phyloP scores from a whole-genome alignment of 768 basidiomycete genomes.

The Clathrus columnatus region DNA sequence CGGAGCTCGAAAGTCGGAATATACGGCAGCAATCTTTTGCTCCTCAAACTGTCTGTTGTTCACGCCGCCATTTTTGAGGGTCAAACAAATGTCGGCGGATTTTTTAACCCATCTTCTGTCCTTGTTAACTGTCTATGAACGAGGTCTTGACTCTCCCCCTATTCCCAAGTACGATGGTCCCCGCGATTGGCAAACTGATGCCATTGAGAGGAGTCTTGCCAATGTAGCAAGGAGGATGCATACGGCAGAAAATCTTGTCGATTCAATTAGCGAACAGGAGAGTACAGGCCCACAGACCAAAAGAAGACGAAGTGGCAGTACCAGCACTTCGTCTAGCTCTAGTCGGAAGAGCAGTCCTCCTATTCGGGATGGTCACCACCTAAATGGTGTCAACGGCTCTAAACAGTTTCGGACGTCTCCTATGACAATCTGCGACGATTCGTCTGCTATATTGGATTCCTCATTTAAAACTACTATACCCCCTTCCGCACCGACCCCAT shows the following conservation, averaged over 20 bases:
- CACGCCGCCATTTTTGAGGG: neutral
- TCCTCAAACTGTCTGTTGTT: neutral
- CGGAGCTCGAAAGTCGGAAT: no score
- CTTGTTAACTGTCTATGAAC: conserved; percentile 50
- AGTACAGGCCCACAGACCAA: conserved; percentile 7
- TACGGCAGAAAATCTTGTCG: conserved; percentile 41
- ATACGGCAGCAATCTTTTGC: no score
- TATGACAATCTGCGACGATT: conserved; percentile 45
- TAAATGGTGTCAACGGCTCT: conserved; percentile 4
- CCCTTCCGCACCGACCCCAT: conserved; percentile 38
- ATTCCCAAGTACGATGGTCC: conserved; percentile 49
- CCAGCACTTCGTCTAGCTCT: neutral
- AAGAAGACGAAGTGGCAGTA: neutral
- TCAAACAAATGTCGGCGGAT: conserved; percentile 19
- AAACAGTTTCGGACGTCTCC: conserved; percentile 10
- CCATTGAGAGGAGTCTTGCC: conserved; percentile 43
- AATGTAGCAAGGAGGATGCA: conserved; percentile 46
- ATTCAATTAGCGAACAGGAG: conserved; percentile 27
- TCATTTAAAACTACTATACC: conserved; percentile 23
- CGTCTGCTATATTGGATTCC: conserved; percentile 31
- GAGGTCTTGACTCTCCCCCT: conserved; percentile 41
- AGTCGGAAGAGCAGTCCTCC: neutral
- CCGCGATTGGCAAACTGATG: conserved; percentile 48
- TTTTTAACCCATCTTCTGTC: conserved; percentile 50
- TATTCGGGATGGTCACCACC: neutral